These are phyloP conservation scores for Trichoderma lentiforme DNA, from an alignment of 2,329 filamentous ascomycete genomes.

Conservation along the genomic window DNA sequence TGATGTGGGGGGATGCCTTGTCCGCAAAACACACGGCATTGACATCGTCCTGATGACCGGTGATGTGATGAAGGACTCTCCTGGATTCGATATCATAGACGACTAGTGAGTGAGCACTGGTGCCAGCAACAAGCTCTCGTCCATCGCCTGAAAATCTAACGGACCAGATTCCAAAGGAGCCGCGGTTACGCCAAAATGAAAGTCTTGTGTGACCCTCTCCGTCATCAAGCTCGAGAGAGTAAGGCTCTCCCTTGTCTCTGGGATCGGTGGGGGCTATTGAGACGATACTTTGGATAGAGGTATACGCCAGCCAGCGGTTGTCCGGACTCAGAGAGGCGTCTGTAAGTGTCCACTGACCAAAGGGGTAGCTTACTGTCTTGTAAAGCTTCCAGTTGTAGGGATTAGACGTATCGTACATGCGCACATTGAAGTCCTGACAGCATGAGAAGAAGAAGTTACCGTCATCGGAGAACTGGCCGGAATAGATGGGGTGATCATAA, in stretches of 20 bases:
- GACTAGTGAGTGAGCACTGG: conserved; percentile 72
- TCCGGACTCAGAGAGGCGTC: conserved; percentile 89
- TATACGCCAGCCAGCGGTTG: conserved; percentile 88
- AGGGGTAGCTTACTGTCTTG: conserved; percentile 81
- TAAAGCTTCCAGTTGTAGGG: conserved; percentile 95
- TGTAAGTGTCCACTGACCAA: conserved; percentile 92
- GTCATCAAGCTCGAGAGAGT: conserved; percentile 65
- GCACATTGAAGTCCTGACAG: conserved; percentile 87
- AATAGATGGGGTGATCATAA: conserved; percentile 83
- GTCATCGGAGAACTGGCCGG: conserved; percentile 93
- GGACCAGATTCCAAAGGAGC: conserved; percentile 72
- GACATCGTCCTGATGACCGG: conserved; percentile 81
- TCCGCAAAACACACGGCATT: conserved; percentile 97
- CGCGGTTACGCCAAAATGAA: conserved; percentile 29
- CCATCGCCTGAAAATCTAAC: conserved; percentile 91
- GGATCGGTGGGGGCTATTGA: conserved; percentile 87
- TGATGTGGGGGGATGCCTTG: conserved; percentile 80
- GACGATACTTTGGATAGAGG: conserved; percentile 79
- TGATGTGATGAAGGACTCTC: conserved; percentile 68
- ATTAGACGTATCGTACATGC: conserved; percentile 97
- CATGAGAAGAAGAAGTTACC: conserved; percentile 96
- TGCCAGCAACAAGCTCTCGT: conserved; percentile 84
- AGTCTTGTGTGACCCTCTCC: conserved; percentile 17
- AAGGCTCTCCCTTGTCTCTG: conserved; percentile 74
- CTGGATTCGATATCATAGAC: conserved; percentile 90